Percentiles rank a stretch among this genome's conserved stretches.
These are phyloP conservation scores for Herpotrichia juniperi DNA, from an alignment of 2,329 filamentous ascomycete species.

Conservation along the genomic window DNA sequence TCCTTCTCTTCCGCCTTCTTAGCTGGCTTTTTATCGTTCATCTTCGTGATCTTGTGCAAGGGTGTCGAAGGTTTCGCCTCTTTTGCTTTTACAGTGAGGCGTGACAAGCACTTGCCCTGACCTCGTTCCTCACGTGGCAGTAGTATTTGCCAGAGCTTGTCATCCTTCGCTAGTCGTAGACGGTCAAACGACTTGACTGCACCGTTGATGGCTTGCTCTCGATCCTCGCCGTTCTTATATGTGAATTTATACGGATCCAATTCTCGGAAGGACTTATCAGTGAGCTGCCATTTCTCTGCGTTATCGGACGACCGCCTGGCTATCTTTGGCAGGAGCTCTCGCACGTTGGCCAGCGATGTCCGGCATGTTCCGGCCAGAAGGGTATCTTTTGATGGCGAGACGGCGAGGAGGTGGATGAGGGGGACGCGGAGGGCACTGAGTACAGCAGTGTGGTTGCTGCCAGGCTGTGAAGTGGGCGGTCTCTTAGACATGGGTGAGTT, in stretches of 20 bases:
- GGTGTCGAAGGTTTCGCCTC: conserved; percentile 42
- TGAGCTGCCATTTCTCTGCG: conserved; percentile 52
- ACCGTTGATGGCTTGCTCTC: conserved; percentile 65
- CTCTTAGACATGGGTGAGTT: conserved; percentile 43
- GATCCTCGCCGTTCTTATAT: conserved; percentile 61
- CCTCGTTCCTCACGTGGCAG: conserved; percentile 66
- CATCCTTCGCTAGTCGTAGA: conserved; percentile 63
- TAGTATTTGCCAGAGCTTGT: conserved; percentile 67
- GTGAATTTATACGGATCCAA: conserved; percentile 67
- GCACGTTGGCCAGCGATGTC: conserved; percentile 32
- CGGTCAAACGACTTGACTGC: conserved; percentile 69
- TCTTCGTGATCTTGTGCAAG: conserved; percentile 47
- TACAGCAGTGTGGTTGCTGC: conserved; percentile 36
- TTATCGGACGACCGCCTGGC: conserved; percentile 57
- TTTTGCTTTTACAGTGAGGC: conserved; percentile 58
- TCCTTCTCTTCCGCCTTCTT: conserved; percentile 54
- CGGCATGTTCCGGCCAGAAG: conserved; percentile 39
- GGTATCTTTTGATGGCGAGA: conserved; percentile 37
- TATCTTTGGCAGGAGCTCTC: conserved; percentile 54
- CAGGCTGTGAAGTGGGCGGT: conserved; percentile 51
- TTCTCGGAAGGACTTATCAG: conserved; percentile 65
- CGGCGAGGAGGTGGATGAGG: conserved; percentile 61
- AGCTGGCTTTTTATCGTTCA: conserved; percentile 50
- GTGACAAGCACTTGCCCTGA: conserved; percentile 66
- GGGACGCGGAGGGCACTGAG: conserved; percentile 52